A percentile compares a stretch with the other conserved stretches of the same genome.
phyloP scores from a whole-genome alignment of 2,329 filamentous ascomycete genomes.

The Exophiala bonariae region DNA sequence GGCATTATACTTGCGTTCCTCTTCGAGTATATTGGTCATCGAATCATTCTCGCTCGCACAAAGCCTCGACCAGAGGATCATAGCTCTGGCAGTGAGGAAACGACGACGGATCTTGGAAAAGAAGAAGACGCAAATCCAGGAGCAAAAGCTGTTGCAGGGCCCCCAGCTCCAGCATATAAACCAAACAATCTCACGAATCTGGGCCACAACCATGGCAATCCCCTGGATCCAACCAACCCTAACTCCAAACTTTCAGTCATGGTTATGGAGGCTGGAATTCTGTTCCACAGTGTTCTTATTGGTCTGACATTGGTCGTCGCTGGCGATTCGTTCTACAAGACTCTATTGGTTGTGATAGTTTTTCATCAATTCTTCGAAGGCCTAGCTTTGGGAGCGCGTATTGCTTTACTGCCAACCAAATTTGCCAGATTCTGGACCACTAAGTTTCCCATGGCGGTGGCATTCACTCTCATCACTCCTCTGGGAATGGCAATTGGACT shows the following conservation, averaged over 20 bases:
- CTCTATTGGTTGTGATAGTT: slow-evolving; percentile 63
- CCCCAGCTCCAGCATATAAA: slow-evolving; percentile 22
- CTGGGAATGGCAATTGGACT: slow-evolving; percentile 80
- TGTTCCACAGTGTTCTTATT: slow-evolving; percentile 73
- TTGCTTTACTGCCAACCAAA: slow-evolving; percentile 55
- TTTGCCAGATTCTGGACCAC: slow-evolving; percentile 59
- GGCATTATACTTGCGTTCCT: slow-evolving; percentile 72
- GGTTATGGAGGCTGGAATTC: slow-evolving; percentile 70
- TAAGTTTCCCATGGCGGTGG: slow-evolving; percentile 60
- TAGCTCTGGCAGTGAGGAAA: not conserved
- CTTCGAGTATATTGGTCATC: slow-evolving; percentile 66
- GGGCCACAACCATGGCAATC: slow-evolving; percentile 35
- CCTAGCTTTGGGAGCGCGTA: slow-evolving; percentile 70
- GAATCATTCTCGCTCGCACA: slow-evolving; percentile 47
- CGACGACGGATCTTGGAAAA: not conserved
- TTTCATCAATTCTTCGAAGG: slow-evolving; percentile 81
- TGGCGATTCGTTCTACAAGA: slow-evolving; percentile 52
- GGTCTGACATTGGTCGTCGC: slow-evolving; percentile 45
- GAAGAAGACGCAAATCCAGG: slow-evolving; percentile 28
- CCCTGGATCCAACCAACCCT: slow-evolving; percentile 32
- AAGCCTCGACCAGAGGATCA: not conserved
- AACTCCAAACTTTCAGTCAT: slow-evolving; percentile 61
- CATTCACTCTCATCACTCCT: slow-evolving; percentile 71
- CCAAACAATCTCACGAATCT: slow-evolving; percentile 25
- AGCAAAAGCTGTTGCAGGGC: slow-evolving; percentile 29